Evolutionary conservation across 2,329 filamentous ascomycete species (phyloP), one percentile per base, ranked within the genome.

Genomic region (Verticillium isaacii): DNA sequence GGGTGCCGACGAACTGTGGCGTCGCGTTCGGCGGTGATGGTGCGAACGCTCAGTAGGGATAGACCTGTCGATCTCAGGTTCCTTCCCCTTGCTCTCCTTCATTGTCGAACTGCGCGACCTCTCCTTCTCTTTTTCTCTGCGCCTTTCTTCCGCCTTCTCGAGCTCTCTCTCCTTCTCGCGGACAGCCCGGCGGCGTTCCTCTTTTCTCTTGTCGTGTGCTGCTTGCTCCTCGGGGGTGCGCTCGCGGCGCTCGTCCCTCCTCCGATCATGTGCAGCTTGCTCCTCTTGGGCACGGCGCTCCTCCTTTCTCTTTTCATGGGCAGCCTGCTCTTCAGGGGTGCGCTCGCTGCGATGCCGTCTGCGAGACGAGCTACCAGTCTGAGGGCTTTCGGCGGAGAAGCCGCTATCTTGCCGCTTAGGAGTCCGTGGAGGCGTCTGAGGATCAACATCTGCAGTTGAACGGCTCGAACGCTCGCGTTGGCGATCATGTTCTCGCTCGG

Each of bases 151-250:
- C 59, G 45, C 32, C 29, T 55, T 58, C 32, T 60, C 57, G 45
- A 59, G 45, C 32, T 66, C 57, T 34, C 60, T 60, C 17, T 66
- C 66, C 55, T 67, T 61, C 32, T 63, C 23, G 34, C 60, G 56
- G n/a, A 23, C n/a, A 50, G 45, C 45, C 19, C 45, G 45, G 50
- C 63, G 78, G 32, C 79, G 78, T 66, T 83, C 81, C 60, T 77
- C 78, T 69, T 79, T 83, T 62, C 78, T 77, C 64, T 69, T 78
- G 1, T 85, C 82, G 60, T 83, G 79, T 2, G 77, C 79, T 17
- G 76, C 79, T 63, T 82, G 80, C 66, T 84, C 81, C 64, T 83
- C 80, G 1, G 75, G 72, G 2, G 78, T 81, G 61, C 80, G 77
- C 45, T 75, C 62, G 12, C 73, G 78, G 32, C 79, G 78, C 66